Conservation (phyloP, 2,329 filamentous ascomycete species). For the Aureobasidium sp. region DNA sequence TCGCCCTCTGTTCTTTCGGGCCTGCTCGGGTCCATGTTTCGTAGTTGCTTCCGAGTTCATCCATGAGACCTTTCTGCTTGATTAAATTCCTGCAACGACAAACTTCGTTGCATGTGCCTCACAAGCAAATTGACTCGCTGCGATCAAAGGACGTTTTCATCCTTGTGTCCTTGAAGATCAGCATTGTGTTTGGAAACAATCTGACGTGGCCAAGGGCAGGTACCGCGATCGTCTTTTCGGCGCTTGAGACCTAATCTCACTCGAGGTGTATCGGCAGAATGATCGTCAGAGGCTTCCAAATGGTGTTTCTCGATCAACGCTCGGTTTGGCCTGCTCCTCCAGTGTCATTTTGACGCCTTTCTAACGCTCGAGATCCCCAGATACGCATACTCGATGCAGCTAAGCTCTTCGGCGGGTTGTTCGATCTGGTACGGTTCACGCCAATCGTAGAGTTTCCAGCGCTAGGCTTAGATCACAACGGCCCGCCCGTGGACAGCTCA, state of each 20-base stretch:
- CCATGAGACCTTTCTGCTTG: neutral
- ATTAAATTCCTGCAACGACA: neutral
- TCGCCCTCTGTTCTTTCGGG: neutral
- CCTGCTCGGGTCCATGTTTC: neutral
- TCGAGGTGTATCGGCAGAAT: neutral
- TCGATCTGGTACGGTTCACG: neutral
- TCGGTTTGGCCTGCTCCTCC: neutral
- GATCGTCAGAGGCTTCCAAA: constrained; percentile 4
- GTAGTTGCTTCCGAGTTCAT: no score
- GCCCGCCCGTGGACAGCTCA: constrained; percentile 6
- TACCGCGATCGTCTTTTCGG: neutral
- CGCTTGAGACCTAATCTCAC: neutral
- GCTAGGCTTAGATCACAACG: neutral
- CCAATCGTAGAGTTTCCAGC: neutral
- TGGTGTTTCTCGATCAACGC: neutral
- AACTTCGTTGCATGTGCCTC: neutral
- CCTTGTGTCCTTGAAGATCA: neutral
- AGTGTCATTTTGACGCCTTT: neutral
- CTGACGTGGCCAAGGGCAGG: neutral
- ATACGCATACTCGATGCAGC: neutral
- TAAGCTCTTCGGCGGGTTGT: neutral
- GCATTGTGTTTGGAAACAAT: neutral
- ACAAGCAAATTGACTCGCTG: neutral
- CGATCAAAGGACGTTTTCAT: neutral
- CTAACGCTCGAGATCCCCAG: neutral